phyloP scores from a whole-genome alignment of 2,329 filamentous ascomycete species.

The Beauveria varroae region DNA sequence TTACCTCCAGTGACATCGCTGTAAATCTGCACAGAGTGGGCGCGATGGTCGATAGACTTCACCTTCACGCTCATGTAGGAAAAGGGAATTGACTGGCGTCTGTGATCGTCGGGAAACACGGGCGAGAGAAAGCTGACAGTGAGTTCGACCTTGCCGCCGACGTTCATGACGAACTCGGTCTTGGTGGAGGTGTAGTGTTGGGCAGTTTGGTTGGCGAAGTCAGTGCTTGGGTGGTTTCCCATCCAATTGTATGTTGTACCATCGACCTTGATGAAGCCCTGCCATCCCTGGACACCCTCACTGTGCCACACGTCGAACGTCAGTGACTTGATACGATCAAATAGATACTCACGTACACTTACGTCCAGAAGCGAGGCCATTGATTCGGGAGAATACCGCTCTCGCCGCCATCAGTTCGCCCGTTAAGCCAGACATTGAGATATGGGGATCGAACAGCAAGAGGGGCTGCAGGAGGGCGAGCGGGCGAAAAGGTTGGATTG shows the following conservation, averaged over 20 bases:
- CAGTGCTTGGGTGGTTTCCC: slow-evolving; percentile 44
- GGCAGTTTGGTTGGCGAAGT: slow-evolving; percentile 50
- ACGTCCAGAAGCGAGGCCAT: slow-evolving; percentile 66
- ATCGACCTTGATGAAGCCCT: slow-evolving; percentile 63
- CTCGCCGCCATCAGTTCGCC: slow-evolving; percentile 52
- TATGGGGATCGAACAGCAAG: slow-evolving; percentile 71
- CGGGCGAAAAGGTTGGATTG: slow-evolving; percentile 53
- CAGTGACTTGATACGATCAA: neutral
- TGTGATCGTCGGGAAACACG: slow-evolving; percentile 57
- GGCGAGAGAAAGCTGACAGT: slow-evolving; percentile 65
- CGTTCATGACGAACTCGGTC: slow-evolving; percentile 62
- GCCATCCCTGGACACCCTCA: slow-evolving; percentile 51
- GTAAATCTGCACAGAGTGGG: slow-evolving; percentile 63
- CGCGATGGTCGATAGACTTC: slow-evolving; percentile 50
- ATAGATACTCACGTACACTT: slow-evolving; percentile 21
- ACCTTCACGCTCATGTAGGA: slow-evolving; percentile 63
- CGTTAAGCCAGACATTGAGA: slow-evolving; percentile 61
- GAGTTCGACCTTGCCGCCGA: slow-evolving; percentile 53
- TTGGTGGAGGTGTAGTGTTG: slow-evolving; percentile 66
- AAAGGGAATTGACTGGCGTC: slow-evolving; percentile 60
- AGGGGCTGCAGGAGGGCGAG: slow-evolving; percentile 60
- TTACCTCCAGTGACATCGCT: slow-evolving; percentile 51
- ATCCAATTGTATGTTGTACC: slow-evolving; percentile 59
- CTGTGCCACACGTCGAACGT: slow-evolving; percentile 26
- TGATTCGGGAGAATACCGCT: slow-evolving; percentile 60